Evolutionary conservation across 2,329 filamentous ascomycete species (phyloP).

Genomic region (Hypoxylon sp.): DNA sequence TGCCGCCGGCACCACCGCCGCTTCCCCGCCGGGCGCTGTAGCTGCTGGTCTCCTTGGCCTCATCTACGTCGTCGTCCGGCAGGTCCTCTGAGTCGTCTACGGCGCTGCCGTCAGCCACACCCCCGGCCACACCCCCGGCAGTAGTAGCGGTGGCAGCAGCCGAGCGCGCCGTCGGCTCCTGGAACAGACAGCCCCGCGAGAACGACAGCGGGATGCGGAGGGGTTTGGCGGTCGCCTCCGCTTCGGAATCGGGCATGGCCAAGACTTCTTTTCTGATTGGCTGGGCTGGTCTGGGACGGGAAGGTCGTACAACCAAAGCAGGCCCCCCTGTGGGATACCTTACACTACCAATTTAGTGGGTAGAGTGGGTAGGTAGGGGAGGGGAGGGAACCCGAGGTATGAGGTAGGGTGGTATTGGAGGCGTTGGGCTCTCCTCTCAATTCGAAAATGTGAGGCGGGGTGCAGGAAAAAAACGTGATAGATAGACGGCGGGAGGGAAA

Average conservation of each 20-base stretch:
- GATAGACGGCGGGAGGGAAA: neutral
- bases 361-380: neutral
- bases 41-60: slow-evolving; percentile 59
- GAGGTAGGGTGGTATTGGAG: slow-evolving; percentile 23
- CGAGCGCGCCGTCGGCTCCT: neutral
- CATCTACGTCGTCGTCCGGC: slow-evolving; percentile 56
- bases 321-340: neutral
- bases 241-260: slow-evolving; percentile 5
- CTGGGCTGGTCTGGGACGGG: slow-evolving; percentile 7
- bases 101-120: slow-evolving; percentile 47
- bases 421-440: slow-evolving; percentile 16
- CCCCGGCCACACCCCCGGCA: neutral
- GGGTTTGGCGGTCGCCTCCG: neutral
- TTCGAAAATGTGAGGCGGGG: slow-evolving; percentile 25
- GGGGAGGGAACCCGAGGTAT: no score
- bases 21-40: slow-evolving; percentile 56
- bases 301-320: slow-evolving; percentile 24
- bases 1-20: slow-evolving; percentile 51
- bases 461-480: slow-evolving; percentile 29
- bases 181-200: neutral
- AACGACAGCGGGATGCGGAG: slow-evolving; percentile 1
- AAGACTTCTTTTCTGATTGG: slow-evolving; percentile 32
- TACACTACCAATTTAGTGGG: neutral
- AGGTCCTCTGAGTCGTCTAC: slow-evolving; percentile 60
- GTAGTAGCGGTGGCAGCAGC: no score